Conservation (phyloP, 169 alveolate species). For the Plasmodium inui region DNA sequence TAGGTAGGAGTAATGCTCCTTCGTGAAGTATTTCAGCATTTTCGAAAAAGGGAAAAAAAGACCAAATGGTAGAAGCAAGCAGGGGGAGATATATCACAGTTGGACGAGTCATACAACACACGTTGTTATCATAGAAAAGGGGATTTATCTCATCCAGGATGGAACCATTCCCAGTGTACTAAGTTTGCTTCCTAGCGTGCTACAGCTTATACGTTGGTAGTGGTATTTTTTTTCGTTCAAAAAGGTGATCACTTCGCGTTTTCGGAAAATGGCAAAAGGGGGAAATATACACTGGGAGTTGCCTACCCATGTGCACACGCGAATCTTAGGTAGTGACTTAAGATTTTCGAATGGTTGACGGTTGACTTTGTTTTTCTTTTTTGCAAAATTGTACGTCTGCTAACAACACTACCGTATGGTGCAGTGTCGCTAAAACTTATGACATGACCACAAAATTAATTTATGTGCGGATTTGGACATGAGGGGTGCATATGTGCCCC, state of each 20-base stretch:
- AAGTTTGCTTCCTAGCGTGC: neutral
- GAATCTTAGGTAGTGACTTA: neutral
- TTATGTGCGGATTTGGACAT: neutral
- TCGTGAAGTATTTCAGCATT: slow-evolving; percentile 50
- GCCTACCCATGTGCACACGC: neutral
- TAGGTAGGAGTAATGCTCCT: slow-evolving; percentile 28
- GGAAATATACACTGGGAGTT: neutral
- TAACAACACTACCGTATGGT: neutral
- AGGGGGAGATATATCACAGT: neutral
- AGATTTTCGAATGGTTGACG: neutral
- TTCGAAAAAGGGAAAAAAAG: neutral
- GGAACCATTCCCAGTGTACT: neutral
- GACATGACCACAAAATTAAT: slow-evolving; percentile 2
- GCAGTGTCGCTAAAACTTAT: neutral
- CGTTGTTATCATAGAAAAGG: neutral
- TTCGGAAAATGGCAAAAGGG: neutral
- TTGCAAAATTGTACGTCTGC: neutral
- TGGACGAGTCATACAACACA: neutral
- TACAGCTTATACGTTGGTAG: neutral
- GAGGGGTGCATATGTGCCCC: neutral
- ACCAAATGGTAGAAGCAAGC: neutral
- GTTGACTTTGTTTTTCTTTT: neutral
- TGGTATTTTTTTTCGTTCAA: neutral
- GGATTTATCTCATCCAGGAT: neutral
- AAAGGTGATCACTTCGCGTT: neutral